Evolutionary conservation across 2,329 filamentous ascomycete species (phyloP).

Genomic region (Exophiala bonariae): DNA sequence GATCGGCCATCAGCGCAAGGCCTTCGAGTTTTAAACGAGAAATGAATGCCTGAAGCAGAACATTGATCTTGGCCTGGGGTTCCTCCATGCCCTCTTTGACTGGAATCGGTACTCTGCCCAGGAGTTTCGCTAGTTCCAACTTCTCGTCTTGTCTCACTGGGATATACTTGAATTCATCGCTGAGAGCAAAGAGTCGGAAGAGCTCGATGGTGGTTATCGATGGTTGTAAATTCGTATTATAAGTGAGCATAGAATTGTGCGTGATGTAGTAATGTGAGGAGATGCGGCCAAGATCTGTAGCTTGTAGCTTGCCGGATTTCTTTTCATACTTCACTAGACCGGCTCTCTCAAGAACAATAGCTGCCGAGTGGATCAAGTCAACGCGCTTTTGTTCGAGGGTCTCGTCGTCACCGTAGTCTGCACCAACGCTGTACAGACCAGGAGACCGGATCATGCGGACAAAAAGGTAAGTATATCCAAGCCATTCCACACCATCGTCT

Average conservation of each 20-base stretch:
- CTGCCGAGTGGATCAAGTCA: slow-evolving; percentile 94
- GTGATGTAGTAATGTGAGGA: slow-evolving; percentile 99
- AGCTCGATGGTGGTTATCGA: slow-evolving; percentile 92
- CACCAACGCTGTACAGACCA: slow-evolving; percentile 89
- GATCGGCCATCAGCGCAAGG: slow-evolving; percentile 92
- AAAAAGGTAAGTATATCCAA: slow-evolving; percentile 97
- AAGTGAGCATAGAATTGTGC: slow-evolving; percentile 92
- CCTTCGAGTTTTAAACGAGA: slow-evolving; percentile 92
- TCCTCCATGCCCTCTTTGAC: slow-evolving; percentile 98
- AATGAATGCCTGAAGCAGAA: slow-evolving; percentile 93
- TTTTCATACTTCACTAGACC: slow-evolving; percentile 94
- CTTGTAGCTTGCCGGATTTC: slow-evolving; percentile 81
- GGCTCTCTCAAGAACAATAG: slow-evolving; percentile 80
- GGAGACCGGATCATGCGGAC: slow-evolving; percentile 96
- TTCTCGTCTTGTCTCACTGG: slow-evolving; percentile 97
- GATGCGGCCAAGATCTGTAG: slow-evolving; percentile 91
- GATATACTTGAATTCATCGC: slow-evolving; percentile 98
- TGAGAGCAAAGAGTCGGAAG: slow-evolving; percentile 93
- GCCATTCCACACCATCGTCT: slow-evolving; percentile 98
- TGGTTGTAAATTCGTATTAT: slow-evolving; percentile 92
- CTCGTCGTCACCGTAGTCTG: slow-evolving; percentile 91
- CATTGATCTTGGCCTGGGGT: slow-evolving; percentile 96
- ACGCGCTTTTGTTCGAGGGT: slow-evolving; percentile 94
- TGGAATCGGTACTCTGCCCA: slow-evolving; percentile 87
- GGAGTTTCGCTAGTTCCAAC: slow-evolving; percentile 86